phyloP scores from a whole-genome alignment of 768 basidiomycete species.

The Trichaptum fuscoviolaceum region DNA sequence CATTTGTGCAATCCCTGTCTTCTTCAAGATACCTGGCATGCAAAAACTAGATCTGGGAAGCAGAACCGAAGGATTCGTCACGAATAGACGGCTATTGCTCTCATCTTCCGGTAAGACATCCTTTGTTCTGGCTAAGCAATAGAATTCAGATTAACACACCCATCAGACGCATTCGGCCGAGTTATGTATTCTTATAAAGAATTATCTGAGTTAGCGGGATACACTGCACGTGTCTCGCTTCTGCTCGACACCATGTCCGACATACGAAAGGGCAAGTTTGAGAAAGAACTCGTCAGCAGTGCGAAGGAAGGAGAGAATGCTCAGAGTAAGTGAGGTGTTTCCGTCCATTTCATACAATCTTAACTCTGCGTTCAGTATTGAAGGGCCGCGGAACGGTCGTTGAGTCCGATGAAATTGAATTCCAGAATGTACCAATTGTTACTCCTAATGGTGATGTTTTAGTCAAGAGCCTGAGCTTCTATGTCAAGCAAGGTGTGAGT shows the following conservation, averaged over 20 bases:
- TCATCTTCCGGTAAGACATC: slow-evolving; percentile 68
- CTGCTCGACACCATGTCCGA: slow-evolving; percentile 90
- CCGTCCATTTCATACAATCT: background rate
- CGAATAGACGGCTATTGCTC: slow-evolving; percentile 84
- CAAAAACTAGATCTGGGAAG: slow-evolving; percentile 66
- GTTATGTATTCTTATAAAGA: slow-evolving; percentile 99
- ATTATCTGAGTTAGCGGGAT: slow-evolving; percentile 91
- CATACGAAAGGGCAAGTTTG: slow-evolving; percentile 74
- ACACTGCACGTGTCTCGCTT: slow-evolving; percentile 85
- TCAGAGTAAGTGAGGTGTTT: slow-evolving; percentile 46
- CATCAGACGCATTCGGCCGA: slow-evolving; percentile 83
- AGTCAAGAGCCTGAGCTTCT: slow-evolving; percentile 79
- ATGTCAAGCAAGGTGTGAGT: slow-evolving; percentile 79
- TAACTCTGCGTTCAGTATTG: slow-evolving; percentile 47
- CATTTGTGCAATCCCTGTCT: slow-evolving; percentile 91
- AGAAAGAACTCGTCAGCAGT: slow-evolving; percentile 82
- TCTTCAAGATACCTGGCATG: slow-evolving; percentile 78
- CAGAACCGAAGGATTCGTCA: slow-evolving; percentile 94
- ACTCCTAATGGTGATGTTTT: slow-evolving; percentile 95
- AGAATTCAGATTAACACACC: slow-evolving; percentile 7
- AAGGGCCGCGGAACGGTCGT: slow-evolving; percentile 73
- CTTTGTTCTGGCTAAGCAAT: slow-evolving; percentile 1
- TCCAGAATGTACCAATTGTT: slow-evolving; percentile 91
- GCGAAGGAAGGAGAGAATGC: slow-evolving; percentile 69
- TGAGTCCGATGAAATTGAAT: slow-evolving; percentile 84